phyloP scores from a whole-genome alignment of 108 stramenopile species.

The Skeletonema menzelii region DNA sequence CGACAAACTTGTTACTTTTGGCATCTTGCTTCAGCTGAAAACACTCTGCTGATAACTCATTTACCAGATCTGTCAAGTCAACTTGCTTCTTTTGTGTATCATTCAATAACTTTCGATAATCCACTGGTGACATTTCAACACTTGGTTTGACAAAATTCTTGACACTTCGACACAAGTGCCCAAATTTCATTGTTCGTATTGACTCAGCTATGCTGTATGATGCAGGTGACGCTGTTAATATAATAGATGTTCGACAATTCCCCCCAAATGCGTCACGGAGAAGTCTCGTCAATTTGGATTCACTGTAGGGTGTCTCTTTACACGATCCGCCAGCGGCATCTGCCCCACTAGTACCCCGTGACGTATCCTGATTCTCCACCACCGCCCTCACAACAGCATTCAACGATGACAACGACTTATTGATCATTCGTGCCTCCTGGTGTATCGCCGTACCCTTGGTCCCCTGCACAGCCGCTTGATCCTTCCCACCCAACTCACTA shows the following conservation, averaged over 20 bases:
- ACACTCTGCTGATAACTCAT: slow-evolving; percentile 65
- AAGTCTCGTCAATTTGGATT: slow-evolving; percentile 83
- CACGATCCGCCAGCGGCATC: slow-evolving; percentile 8
- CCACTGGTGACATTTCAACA: slow-evolving; percentile 42
- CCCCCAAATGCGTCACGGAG: slow-evolving; percentile 88
- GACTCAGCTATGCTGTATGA: slow-evolving; percentile 83
- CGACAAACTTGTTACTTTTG: slow-evolving; percentile 23
- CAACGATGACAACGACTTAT: slow-evolving; percentile 75
- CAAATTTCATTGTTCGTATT: slow-evolving; percentile 83
- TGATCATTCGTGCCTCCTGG: slow-evolving; percentile 81
- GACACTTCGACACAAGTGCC: slow-evolving; percentile 57
- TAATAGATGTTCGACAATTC: slow-evolving; percentile 76
- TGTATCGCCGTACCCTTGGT: slow-evolving; percentile 48
- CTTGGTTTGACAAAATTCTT: slow-evolving; percentile 53
- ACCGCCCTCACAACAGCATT: slow-evolving; percentile 70
- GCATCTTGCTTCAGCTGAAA: slow-evolving; percentile 60
- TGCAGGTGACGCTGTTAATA: slow-evolving; percentile 85
- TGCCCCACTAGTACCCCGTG: slow-evolving; percentile 30
- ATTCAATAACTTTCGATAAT: slow-evolving; percentile 57
- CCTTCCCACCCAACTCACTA: slow-evolving; percentile 62
- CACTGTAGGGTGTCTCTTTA: slow-evolving; percentile 50
- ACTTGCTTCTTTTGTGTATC: slow-evolving; percentile 57
- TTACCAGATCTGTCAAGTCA: slow-evolving; percentile 62
- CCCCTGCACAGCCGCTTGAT: neutral
- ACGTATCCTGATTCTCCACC: slow-evolving; percentile 57